phyloP scores from a whole-genome alignment of 2,329 filamentous ascomycete species.

The Exophiala calicioides region DNA sequence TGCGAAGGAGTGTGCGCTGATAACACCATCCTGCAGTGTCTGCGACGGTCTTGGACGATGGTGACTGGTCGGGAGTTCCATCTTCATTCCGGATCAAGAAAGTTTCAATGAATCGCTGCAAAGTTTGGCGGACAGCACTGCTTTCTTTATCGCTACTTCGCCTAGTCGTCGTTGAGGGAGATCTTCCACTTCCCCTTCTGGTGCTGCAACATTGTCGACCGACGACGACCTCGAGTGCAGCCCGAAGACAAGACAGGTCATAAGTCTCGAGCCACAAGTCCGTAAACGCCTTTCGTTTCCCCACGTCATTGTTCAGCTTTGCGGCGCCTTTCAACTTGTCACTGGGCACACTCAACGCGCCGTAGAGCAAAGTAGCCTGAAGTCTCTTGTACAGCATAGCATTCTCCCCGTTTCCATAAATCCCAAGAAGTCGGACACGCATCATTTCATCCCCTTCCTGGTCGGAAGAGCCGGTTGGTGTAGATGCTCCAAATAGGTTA shows the following conservation, averaged over 20 bases:
- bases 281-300: constrained; percentile 58
- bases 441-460: constrained; percentile 39
- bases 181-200: background rate
- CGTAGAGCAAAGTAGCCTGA: constrained; percentile 60
- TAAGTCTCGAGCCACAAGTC: constrained; percentile 62
- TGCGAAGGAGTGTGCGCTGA: constrained; percentile 58
- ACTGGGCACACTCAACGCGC: constrained; percentile 58
- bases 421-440: constrained; percentile 50
- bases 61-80: constrained; percentile 37
- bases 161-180: constrained; percentile 3
- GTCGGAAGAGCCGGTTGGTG: constrained; percentile 34
- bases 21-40: constrained; percentile 49
- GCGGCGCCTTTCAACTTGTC: constrained; percentile 46
- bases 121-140: constrained; percentile 19
- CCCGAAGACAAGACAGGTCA: constrained; percentile 51
- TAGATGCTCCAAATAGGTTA: constrained; percentile 46
- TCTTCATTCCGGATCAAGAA: constrained; percentile 60
- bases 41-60: constrained; percentile 12
- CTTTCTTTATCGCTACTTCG: constrained; percentile 5
- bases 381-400: constrained; percentile 57
- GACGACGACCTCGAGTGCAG: constrained; percentile 60
- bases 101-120: constrained; percentile 57
- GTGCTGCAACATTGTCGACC: constrained; percentile 44
- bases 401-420: constrained; percentile 57
- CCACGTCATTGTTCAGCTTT: constrained; percentile 58